phyloP scores from a whole-genome alignment of 352 stramenopile species.

The Peronospora farinosa region DNA sequence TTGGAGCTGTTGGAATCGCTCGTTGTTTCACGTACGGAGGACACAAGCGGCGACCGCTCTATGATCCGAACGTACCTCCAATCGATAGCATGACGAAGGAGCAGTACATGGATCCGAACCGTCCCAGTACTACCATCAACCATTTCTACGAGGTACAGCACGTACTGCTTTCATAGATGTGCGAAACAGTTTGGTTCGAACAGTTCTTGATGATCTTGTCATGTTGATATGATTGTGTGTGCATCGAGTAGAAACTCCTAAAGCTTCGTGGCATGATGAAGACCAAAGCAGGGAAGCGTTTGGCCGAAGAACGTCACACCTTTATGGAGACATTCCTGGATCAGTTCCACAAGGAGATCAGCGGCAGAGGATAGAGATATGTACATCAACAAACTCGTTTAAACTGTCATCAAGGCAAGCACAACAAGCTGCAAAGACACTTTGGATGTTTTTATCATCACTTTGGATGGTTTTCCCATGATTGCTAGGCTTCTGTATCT shows the following conservation, averaged over 20 bases:
- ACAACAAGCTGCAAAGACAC: not conserved
- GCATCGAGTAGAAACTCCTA: conserved; percentile 69
- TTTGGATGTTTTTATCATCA: conserved; percentile 5
- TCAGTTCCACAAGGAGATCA: conserved; percentile 79
- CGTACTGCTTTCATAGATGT: conserved; percentile 8
- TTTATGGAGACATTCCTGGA: conserved; percentile 85
- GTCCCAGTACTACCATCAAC: conserved; percentile 70
- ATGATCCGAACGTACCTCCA: conserved; percentile 60
- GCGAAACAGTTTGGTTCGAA: not conserved
- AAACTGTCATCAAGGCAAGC: too few relatives aligned
- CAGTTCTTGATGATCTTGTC: not conserved
- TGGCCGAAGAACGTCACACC: conserved; percentile 74
- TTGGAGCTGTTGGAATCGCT: conserved; percentile 87
- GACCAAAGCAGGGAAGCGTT: conserved; percentile 56
- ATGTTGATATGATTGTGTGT: not conserved
- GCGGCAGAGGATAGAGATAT: conserved; percentile 31
- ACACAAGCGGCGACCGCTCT: conserved; percentile 75
- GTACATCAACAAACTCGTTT: not conserved
- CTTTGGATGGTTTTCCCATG: conserved; percentile 3
- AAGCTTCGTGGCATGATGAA: conserved; percentile 87
- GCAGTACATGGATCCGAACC: conserved; percentile 73
- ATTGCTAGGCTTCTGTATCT: not conserved
- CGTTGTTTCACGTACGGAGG: conserved; percentile 89
- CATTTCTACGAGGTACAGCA: conserved; percentile 78
- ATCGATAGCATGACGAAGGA: conserved; percentile 59